These are phyloP conservation scores for Lyophyllum shimeji DNA, from an alignment of 768 basidiomycete species.

Conservation along the genomic window DNA sequence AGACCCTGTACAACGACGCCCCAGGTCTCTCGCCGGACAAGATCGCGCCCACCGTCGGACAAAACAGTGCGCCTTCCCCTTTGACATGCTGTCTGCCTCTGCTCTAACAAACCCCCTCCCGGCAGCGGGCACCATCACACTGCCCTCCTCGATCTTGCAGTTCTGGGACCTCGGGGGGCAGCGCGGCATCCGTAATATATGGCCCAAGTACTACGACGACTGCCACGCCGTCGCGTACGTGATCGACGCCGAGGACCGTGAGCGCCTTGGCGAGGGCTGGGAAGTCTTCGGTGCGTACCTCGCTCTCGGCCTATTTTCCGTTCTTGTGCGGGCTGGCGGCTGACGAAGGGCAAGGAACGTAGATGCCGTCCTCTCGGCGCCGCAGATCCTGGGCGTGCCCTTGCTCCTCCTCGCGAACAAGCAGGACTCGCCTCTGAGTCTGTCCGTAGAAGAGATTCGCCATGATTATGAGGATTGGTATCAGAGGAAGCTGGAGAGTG, in stretches of 20 bases:
- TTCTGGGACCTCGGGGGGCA: conserved; percentile 99
- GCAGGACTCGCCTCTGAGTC: conserved; percentile 78
- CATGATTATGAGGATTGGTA: conserved; percentile 89
- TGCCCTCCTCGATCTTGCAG: conserved; percentile 91
- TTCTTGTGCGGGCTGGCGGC: neutral
- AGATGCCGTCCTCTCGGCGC: conserved; percentile 87
- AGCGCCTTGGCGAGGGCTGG: conserved; percentile 92
- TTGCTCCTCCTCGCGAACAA: conserved; percentile 94
- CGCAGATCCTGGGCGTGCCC: conserved; percentile 87
- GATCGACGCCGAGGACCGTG: conserved; percentile 89
- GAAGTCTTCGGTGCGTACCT: conserved; percentile 87
- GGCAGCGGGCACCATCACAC: conserved; percentile 86
- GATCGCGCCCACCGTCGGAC: conserved; percentile 95
- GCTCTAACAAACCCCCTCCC: neutral
- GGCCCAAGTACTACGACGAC: conserved; percentile 93
- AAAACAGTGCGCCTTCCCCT: conserved; percentile 76
- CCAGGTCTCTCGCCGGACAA: conserved; percentile 90
- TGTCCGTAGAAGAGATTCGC: conserved; percentile 89
- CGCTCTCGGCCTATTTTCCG: conserved; percentile 1
- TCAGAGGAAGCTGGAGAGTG: conserved; percentile 70
- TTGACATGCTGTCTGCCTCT: neutral
- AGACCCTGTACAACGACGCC: conserved; percentile 84
- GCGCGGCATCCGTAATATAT: conserved; percentile 89
- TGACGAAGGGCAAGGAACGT: conserved; percentile 23
- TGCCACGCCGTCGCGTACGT: conserved; percentile 97